Evolutionary conservation across 1,284 basidiomycete genomes (phyloP).

Genomic region (Naganishia sp.): DNA sequence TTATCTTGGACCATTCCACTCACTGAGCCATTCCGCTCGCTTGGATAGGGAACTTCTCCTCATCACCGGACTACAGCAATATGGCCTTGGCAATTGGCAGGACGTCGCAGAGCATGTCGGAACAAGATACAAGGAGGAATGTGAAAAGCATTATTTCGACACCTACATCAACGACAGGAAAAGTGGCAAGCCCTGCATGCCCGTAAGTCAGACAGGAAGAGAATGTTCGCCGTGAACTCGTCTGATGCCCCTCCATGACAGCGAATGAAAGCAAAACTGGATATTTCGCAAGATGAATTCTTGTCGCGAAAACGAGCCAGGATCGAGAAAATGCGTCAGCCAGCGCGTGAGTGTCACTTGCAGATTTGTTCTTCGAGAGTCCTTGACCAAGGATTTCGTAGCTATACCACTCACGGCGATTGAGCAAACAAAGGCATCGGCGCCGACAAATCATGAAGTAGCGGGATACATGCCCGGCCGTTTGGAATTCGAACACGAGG

Average conservation of each 20-base stretch:
- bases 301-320: constrained; percentile 82
- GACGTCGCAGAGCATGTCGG: constrained; percentile 96
- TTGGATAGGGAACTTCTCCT: constrained; percentile 76
- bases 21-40: constrained; percentile 24
- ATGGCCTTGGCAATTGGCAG: constrained; percentile 96
- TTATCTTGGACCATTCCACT: not conserved
- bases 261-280: constrained; percentile 57
- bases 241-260: not conserved
- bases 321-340: constrained; percentile 64
- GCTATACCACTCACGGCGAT: constrained; percentile 28
- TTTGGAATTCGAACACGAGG: constrained; percentile 94
- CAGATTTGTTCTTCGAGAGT: not conserved
- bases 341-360: constrained; percentile 51
- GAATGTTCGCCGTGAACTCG: not conserved
- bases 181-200: constrained; percentile 29
- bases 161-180: constrained; percentile 64
- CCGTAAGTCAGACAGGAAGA: constrained; percentile 8
- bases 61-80: constrained; percentile 82
- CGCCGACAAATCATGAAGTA: constrained; percentile 91
- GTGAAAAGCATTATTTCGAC: constrained; percentile 82
- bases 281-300: constrained; percentile 76
- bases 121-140: constrained; percentile 90
- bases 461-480: constrained; percentile 92
- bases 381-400: not conserved
- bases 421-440: constrained; percentile 59